Evolutionary conservation across 495 filamentous ascomycete species (phyloP), one percentile per base, ranked within the genome.

Genomic region (Trypethelium eluteriae): DNA sequence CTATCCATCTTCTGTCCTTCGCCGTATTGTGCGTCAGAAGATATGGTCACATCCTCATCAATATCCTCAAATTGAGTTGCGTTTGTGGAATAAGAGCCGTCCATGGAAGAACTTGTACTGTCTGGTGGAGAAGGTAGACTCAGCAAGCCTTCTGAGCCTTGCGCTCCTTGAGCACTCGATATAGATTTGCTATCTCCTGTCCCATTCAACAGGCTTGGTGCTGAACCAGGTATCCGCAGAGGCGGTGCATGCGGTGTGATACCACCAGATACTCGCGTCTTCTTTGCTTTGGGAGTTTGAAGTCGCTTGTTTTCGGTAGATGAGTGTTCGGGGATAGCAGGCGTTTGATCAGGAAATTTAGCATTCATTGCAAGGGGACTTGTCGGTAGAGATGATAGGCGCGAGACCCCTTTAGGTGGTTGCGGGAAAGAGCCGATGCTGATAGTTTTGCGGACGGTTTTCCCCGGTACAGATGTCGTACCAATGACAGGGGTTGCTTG

Each of bases 351-450:
- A 67, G 63, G 61, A 2, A 68, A 64, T 25, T 67, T 69, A 46
- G 68, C 69, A 35, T 78, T 77, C 16, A 79, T 79, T 11, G 84
- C 84, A 56, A 87, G 74, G 2, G 86, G 85, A 73, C 83, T 89
- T 14, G 83, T 82, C 16, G 84, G 83, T 3, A 85, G 76, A 73
- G 82, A 88, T 44, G 77, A 70, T 56, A 78, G 73, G 66, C 84
- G 81, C 44, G 81, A 77, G 49, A 79, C 81, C 3, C 82, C 81
- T 66, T 85, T 87, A 25, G 92, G 92, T 38, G 92, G 92, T 67
- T 93, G 89, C n/a, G 92, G 92, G 73, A 96, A 96, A 1, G 91
- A 86, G 64, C 91, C 91, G 69, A 96, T 95, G 77, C 91, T 96
- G 67, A 95, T 88, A 0, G 89, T 90, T 72, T 91, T 90, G 67